These are phyloP conservation scores for Aspergillus coremiiformis DNA, from an alignment of 495 filamentous ascomycete species.

Conservation along the genomic window DNA sequence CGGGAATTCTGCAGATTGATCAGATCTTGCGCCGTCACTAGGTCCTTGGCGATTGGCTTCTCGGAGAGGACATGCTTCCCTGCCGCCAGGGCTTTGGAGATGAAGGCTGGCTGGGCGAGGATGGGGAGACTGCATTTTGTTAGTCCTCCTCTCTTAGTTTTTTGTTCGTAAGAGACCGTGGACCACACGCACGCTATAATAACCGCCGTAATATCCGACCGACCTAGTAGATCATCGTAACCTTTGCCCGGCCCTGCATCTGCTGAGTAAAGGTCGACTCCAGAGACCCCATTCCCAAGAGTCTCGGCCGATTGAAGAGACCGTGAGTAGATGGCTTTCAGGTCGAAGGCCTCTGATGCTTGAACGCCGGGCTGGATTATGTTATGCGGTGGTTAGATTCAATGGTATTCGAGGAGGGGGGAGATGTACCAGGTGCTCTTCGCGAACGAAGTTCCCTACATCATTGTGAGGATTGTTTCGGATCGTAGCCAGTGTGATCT, in stretches of 20 bases:
- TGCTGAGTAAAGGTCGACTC: conserved; percentile 52
- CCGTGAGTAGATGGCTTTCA: conserved; percentile 60
- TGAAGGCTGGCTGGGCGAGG: conserved; percentile 31
- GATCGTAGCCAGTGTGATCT: neutral
- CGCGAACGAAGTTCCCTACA: conserved; percentile 43
- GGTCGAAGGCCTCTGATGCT: conserved; percentile 34
- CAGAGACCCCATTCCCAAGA: conserved; percentile 26
- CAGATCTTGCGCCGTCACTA: conserved; percentile 54
- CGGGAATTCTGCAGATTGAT: conserved; percentile 52
- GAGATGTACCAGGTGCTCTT: conserved; percentile 36
- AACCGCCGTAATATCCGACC: conserved; percentile 59
- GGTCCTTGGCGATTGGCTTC: conserved; percentile 69
- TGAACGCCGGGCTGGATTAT: conserved; percentile 43
- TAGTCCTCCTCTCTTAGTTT: neutral
- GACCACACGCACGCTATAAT: conserved; percentile 50
- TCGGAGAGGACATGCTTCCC: conserved; percentile 81
- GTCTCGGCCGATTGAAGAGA: conserved; percentile 45
- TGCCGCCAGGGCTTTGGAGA: conserved; percentile 47
- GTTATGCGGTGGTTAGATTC: neutral
- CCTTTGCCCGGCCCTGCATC: conserved; percentile 47
- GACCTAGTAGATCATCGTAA: conserved; percentile 55
- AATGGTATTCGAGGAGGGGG: neutral
- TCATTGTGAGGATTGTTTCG: conserved; percentile 5
- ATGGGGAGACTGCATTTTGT: conserved; percentile 36
- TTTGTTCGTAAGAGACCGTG: neutral